Base-by-base conservation (phyloP, 192 early-diverging fungal species). In the Backusella morwellensis region DNA sequence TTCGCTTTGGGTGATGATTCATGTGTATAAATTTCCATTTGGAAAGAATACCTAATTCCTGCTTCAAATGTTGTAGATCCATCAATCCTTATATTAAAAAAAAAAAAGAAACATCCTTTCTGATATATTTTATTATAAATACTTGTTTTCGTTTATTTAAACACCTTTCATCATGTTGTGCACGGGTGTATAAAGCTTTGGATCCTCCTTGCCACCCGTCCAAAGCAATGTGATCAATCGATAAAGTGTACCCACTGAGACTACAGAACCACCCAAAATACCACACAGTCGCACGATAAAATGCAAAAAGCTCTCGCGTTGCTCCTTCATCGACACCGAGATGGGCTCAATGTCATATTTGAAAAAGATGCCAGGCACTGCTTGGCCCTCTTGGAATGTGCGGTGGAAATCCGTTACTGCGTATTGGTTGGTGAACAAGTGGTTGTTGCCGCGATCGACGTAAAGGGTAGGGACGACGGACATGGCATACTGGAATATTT, bases 281-380 rank as follows among this genome's bases (percentile, higher is more conserved):
- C 95, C 94, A 75, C 95, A 96, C 21, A 96, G 80, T 21, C 95
- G 84, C 7, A 93, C 93, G 47, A 95, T 41, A 68, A 98, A 93
- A 70, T 90, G 86, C 15, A 90, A 50, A 56, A 97, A 88, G 7
- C 89, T 85, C 50, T 80, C 79, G 4, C 89, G 81, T 6, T 78
- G 84, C 74, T 95, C 94, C 2, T 88, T 89, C 21, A 98, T 90
- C 14, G 89, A 88, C 6, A 97, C 91, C 0, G 90, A 90, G 71
- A 98, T 92, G 26, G 97, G 91, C 81, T 98, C 96, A 77, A 98
- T 91, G 40, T 93, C 91, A 79, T 96, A 98, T 77, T 95, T 95
- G 67, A 98, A 92, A 75, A 97, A 97, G 54, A 97, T 88, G n/a
- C 88, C 88, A 35, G 85, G 85, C 0, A 84, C 73, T 0, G 80